Conservation (phyloP, 805 yeast species). For the Grigorovia jiainica region DNA sequence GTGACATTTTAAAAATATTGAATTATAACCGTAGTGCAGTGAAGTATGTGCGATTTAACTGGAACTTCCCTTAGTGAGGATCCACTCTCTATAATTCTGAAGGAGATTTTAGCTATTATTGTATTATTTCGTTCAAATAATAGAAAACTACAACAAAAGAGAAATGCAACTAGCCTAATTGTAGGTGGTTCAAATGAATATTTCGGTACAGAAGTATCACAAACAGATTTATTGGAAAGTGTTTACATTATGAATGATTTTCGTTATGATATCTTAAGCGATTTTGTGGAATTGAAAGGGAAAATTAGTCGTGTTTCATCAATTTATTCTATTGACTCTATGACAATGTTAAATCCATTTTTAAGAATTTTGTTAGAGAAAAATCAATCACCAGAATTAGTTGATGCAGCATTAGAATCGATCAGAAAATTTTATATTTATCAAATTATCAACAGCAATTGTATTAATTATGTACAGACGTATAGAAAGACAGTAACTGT, state of each 20-base stretch:
- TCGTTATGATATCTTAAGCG: slow-evolving; percentile 51
- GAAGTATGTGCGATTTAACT: slow-evolving; percentile 1
- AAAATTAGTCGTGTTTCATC: slow-evolving; percentile 48
- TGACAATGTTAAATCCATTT: slow-evolving; percentile 78
- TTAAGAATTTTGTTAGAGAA: slow-evolving; percentile 23
- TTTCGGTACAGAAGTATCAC: slow-evolving; percentile 3
- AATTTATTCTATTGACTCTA: slow-evolving; percentile 52
- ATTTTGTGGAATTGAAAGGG: slow-evolving; percentile 67
- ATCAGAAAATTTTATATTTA: slow-evolving; percentile 64
- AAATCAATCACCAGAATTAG: not conserved
- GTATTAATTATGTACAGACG: slow-evolving; percentile 54
- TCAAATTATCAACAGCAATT: slow-evolving; percentile 46
- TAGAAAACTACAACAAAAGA: slow-evolving; percentile 50
- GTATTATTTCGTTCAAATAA: slow-evolving; percentile 80
- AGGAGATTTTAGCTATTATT: slow-evolving; percentile 78
- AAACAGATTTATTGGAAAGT: not conserved
- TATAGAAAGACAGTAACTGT: slow-evolving; percentile 40
- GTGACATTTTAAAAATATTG: not conserved
- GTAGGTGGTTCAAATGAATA: slow-evolving; percentile 42
- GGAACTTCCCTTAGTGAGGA: slow-evolving; percentile 29
- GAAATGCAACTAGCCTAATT: slow-evolving; percentile 70
- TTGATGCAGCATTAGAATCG: slow-evolving; percentile 62
- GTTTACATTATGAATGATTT: slow-evolving; percentile 35
- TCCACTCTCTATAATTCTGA: slow-evolving; percentile 74
- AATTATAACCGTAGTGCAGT: not conserved